A percentile compares a stretch with the other conserved stretches of the same genome.
Conservation (phyloP, 2,329 filamentous ascomycete species). For the Xylariales sp. region DNA sequence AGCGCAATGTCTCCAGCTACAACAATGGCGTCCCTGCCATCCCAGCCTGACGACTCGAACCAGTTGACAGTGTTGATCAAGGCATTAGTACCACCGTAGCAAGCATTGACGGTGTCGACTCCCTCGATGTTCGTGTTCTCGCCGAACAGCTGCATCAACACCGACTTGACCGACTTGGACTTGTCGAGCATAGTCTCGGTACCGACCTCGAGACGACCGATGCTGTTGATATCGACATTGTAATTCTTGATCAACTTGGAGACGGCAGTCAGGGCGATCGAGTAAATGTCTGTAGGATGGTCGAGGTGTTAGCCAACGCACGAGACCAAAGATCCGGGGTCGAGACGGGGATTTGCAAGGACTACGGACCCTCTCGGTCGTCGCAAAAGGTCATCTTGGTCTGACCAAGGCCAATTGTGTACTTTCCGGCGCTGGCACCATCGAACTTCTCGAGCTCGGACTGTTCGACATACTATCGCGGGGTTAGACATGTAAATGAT, state of each 20-base stretch:
- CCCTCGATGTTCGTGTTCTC: conserved; percentile 82
- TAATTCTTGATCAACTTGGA: conserved; percentile 79
- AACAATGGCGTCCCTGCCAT: conserved; percentile 76
- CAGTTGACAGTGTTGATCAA: conserved; percentile 81
- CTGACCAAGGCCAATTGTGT: conserved; percentile 87
- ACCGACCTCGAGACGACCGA: conserved; percentile 79
- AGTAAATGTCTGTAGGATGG: conserved; percentile 69
- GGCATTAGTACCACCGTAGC: conserved; percentile 82
- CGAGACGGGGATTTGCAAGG: neutral
- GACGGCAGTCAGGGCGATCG: conserved; percentile 71
- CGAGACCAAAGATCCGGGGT: neutral
- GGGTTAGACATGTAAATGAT: conserved; percentile 17
- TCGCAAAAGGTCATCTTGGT: conserved; percentile 92
- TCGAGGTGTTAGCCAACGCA: neutral
- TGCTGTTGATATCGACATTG: conserved; percentile 71
- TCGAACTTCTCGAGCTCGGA: conserved; percentile 80
- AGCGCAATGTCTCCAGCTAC: conserved; percentile 79
- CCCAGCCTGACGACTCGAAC: conserved; percentile 83
- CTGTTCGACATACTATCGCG: conserved; percentile 73
- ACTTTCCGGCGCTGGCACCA: conserved; percentile 76
- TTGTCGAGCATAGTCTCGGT: conserved; percentile 85
- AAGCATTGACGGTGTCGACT: conserved; percentile 78
- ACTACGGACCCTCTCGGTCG: conserved; percentile 70
- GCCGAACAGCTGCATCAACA: conserved; percentile 81
- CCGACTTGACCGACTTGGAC: conserved; percentile 86